phyloP scores from a whole-genome alignment of 176 grass and related monocot genomes.

The Carex kokanica region DNA sequence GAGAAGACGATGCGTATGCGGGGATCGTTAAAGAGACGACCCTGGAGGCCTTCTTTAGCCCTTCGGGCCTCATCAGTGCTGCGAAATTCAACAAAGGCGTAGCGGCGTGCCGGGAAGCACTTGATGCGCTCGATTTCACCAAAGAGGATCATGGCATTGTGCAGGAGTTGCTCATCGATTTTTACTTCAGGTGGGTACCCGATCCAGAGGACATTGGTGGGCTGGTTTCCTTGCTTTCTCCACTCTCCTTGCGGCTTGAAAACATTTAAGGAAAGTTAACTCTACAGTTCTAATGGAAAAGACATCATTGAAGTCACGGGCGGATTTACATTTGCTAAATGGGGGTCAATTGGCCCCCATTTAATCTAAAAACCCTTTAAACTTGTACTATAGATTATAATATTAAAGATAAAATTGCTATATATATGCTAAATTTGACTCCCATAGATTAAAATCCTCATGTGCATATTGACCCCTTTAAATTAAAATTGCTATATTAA shows the following conservation, averaged over 20 bases:
- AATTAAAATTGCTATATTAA: no score
- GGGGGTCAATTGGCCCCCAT: no score
- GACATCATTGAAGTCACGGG: background rate
- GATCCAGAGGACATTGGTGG: slow-evolving; percentile 84
- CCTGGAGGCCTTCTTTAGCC: slow-evolving; percentile 88
- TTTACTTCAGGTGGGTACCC: slow-evolving; percentile 64
- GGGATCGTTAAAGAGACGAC: slow-evolving; percentile 70
- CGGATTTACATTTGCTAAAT: no score
- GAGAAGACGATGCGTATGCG: slow-evolving; percentile 84
- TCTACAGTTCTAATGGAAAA: background rate
- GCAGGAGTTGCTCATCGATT: slow-evolving; percentile 67
- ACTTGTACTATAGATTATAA: no score
- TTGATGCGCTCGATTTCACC: slow-evolving; percentile 72
- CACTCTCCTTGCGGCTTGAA: slow-evolving; percentile 24
- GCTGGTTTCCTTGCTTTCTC: slow-evolving; percentile 42
- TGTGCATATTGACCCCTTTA: no score
- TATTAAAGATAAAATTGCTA: no score
- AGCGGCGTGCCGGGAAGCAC: slow-evolving; percentile 59
- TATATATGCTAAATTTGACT: no score
- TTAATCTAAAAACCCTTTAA: no score
- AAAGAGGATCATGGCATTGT: slow-evolving; percentile 68
- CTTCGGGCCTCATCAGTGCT: slow-evolving; percentile 60
- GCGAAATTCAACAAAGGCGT: slow-evolving; percentile 87
- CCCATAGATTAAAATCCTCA: no score
- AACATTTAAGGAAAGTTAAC: background rate